A percentile compares a stretch with the other conserved stretches of the same genome.
phyloP scores from a whole-genome alignment of 2,329 filamentous ascomycete genomes.

The Paracamarosporium sp. region DNA sequence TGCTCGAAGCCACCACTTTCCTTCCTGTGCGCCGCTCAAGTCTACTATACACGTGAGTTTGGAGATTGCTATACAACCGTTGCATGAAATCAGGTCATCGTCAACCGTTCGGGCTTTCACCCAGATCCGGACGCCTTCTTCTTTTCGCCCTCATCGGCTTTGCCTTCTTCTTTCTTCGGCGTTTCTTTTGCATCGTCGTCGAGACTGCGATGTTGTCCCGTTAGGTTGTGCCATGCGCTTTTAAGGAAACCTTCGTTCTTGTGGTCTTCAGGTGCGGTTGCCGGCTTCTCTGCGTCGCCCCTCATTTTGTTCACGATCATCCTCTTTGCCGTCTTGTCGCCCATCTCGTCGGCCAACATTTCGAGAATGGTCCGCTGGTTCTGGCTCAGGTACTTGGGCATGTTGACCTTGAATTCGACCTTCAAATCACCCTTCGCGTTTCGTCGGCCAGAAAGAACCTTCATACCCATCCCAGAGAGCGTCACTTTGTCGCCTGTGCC shows the following conservation, averaged over 20 bases:
- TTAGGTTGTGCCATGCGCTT: slow-evolving; percentile 90
- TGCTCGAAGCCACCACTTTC: slow-evolving; percentile 29
- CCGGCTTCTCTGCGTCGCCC: slow-evolving; percentile 26
- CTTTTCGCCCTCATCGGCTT: slow-evolving; percentile 27
- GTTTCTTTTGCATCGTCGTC: slow-evolving; percentile 25
- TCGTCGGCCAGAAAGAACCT: slow-evolving; percentile 72
- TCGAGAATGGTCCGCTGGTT: slow-evolving; percentile 94
- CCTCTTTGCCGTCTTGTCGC: slow-evolving; percentile 87
- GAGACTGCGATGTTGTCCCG: slow-evolving; percentile 65
- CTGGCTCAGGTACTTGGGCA: slow-evolving; percentile 91
- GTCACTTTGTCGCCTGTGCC: slow-evolving; percentile 92
- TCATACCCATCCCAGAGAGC: slow-evolving; percentile 91
- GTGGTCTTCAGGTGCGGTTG: slow-evolving; percentile 52
- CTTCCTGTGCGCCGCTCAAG: slow-evolving; percentile 22
- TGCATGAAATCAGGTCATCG: background rate
- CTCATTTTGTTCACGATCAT: slow-evolving; percentile 81
- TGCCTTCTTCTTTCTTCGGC: slow-evolving; percentile 36
- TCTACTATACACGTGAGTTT: slow-evolving; percentile 14
- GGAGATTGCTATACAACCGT: slow-evolving; percentile 19
- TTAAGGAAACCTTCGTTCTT: slow-evolving; percentile 91
- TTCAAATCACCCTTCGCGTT: slow-evolving; percentile 79
- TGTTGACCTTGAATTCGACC: slow-evolving; percentile 92
- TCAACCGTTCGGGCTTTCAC: background rate
- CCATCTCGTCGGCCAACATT: slow-evolving; percentile 96
- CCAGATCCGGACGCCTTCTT: slow-evolving; percentile 46